Base-by-base conservation (phyloP, 2,329 filamentous ascomycete genomes). In the Aureobasidium sp. region DNA sequence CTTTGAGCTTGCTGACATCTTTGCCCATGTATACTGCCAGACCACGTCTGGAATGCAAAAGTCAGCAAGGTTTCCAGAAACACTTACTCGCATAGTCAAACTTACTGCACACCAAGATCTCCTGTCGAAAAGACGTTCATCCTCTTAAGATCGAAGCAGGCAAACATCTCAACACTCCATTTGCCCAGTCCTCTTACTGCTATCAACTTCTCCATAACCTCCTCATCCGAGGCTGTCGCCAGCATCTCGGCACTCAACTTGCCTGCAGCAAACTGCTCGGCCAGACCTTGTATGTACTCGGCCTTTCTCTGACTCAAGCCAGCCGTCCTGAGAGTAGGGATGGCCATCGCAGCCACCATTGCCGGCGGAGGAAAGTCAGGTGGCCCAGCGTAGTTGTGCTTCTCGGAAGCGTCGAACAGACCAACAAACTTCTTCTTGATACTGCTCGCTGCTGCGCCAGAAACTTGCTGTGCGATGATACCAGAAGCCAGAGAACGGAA, bases 121-220 rank as follows among this genome's bases (percentile, higher is more conserved):
- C 94, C 93, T 0, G 90, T 87, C 27, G 88, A 91, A 72, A 97
- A 96, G 27, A 99, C 90, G 75, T 99, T 93, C 81, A 91, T 88
- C 13, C 92, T 82, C 81, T 97, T 97, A 42, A 99, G 79, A n/a
- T 85, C 89, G 75, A 99, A 97, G 74, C 89, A 91, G 54, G 92
- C 90, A 79, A 99, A 99, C 94, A 99, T 97, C 79, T 97, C 92
- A 13, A 96, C 91, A 52, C 87, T 92, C 94, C 94, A 97, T 59
- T 81, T 82, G 0, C 94, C 94, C 54, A 97, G 76, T 0, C 94
- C 94, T 10, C 93, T 82, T 5, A 99, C 91, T 1, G 91, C 89
- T 52, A 89, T 90, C 52, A 99, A 79, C 72, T 83, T 87, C 73
- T 89, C 84, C 65, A 97, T 80, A 8, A 99, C 82, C 67, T 96